These are phyloP conservation scores for Calonectria pauciramosa DNA, from an alignment of 2,329 filamentous ascomycete species.

Conservation along the genomic window DNA sequence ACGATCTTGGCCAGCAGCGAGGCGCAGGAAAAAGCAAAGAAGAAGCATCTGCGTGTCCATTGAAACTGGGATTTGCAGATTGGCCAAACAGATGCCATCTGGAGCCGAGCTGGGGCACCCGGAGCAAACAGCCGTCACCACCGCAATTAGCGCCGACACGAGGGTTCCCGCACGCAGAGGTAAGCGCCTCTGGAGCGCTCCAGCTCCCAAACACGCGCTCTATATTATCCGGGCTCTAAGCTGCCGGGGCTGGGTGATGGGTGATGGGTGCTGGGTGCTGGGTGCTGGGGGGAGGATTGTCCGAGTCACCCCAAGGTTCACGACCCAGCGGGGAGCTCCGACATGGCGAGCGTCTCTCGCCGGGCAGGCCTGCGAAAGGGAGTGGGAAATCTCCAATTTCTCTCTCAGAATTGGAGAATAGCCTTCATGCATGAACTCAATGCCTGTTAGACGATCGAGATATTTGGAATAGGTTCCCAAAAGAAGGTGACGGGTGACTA, in stretches of 20 bases:
- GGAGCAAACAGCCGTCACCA: constrained; percentile 8
- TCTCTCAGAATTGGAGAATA: neutral
- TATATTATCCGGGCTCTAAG: constrained; percentile 15
- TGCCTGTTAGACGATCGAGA: neutral
- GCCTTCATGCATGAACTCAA: neutral
- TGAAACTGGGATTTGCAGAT: neutral
- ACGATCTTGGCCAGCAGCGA: neutral
- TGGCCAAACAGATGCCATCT: neutral
- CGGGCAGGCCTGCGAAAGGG: neutral
- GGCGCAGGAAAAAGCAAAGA: constrained; percentile 2
- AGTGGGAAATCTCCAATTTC: neutral
- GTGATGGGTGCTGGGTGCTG: neutral
- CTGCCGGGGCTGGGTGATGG: neutral
- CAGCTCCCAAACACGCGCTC: neutral
- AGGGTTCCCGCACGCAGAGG: constrained; percentile 2
- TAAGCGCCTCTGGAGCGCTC: constrained; percentile 14
- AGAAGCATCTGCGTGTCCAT: constrained; percentile 1
- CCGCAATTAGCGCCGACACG: constrained; percentile 14
- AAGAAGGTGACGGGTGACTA: constrained; percentile 8
- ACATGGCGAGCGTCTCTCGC: neutral
- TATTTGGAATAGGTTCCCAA: neutral
- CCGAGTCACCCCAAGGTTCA: neutral
- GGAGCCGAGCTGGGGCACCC: neutral
- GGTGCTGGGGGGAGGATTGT: neutral
- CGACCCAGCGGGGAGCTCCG: constrained; percentile 1